Evolutionary conservation across 768 basidiomycete species (phyloP).

Genomic region (Rhodocollybia butyracea): DNA sequence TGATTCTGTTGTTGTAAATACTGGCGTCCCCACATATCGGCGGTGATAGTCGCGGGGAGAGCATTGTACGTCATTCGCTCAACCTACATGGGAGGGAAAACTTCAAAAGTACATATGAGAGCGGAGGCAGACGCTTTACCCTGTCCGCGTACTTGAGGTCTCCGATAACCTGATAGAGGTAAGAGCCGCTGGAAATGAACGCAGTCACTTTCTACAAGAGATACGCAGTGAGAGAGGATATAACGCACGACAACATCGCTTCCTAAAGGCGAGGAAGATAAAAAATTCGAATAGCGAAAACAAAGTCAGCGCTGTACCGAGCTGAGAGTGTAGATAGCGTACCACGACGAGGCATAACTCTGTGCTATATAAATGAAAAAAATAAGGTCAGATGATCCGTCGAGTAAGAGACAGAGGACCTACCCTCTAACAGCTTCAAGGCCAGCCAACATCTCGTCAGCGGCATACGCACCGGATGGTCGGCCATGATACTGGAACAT

Average conservation of each 20-base stretch:
- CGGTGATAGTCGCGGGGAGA: conserved; percentile 44
- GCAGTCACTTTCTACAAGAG: background rate
- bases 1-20: conserved; percentile 63
- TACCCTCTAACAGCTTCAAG: conserved; percentile 50
- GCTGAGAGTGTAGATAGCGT: conserved; percentile 13
- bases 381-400: background rate
- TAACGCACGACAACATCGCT: conserved; percentile 56
- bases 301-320: background rate
- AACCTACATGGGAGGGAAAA: conserved; percentile 19
- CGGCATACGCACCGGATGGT: conserved; percentile 52
- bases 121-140: conserved; percentile 13
- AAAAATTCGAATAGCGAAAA: background rate
- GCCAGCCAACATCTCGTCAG: conserved; percentile 56
- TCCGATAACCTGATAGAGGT: conserved; percentile 53
- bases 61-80: conserved; percentile 52
- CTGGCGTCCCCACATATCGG: conserved; percentile 60
- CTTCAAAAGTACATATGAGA: background rate
- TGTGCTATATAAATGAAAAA: conserved; percentile 29
- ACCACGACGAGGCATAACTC: conserved; percentile 55
- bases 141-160: conserved; percentile 51
- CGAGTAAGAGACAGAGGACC: background rate
- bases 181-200: conserved; percentile 39
- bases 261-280: too few relatives aligned
- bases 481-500: conserved; percentile 58
- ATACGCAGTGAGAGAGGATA: background rate